Base-by-base conservation (phyloP, 768 basidiomycete genomes). In the Saitozyma podzolica region DNA sequence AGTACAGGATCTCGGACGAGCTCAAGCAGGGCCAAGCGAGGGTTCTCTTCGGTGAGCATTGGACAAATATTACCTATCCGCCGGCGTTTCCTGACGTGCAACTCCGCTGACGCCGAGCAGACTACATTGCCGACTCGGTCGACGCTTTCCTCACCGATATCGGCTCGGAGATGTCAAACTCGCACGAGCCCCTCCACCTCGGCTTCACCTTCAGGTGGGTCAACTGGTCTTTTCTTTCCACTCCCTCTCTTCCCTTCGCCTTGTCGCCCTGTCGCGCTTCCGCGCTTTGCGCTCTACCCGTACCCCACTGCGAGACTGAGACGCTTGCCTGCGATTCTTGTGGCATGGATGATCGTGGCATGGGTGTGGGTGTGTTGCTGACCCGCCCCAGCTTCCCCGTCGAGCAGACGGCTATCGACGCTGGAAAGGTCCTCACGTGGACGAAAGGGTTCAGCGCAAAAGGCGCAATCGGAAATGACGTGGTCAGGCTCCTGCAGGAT, bases 71-170 rank as follows among this genome's bases (percentile, higher is more conserved):
- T 54, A 6, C 29, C 19, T 48, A 16, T 7, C 48, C 16, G 19
- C 56, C 8, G 40, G 41, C 11, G 40, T 6, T n/a, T 43, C 13
- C 7, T 53, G 4, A 10, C 47, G 39, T n/a, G 52, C 8, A 53
- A 19, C 17, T 20, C 17, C 47, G 43, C 64, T 62, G 56, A 61
- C 61, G 8, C 50, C 29, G 41, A 68, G 20, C 76, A 96, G 96
- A 98, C 82, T 99, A 97, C 82, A 89, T 99, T 69, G 96, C 96
- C 43, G 91, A 93, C 66, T 94, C 91, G 2, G 94, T 99, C 14
- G 92, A 97, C 76, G 86, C 91, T 9, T 99, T 99, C 82, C 83
- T 98, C 68, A 95, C 91, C 29, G 85, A 87, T 40, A 75, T 79
- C 45, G 83, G 84, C 43, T 68, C 76, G 37, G 80, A 80, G 40